These are phyloP conservation scores for Lipomyces kockii DNA, from an alignment of 805 yeast species.

Conservation along the genomic window DNA sequence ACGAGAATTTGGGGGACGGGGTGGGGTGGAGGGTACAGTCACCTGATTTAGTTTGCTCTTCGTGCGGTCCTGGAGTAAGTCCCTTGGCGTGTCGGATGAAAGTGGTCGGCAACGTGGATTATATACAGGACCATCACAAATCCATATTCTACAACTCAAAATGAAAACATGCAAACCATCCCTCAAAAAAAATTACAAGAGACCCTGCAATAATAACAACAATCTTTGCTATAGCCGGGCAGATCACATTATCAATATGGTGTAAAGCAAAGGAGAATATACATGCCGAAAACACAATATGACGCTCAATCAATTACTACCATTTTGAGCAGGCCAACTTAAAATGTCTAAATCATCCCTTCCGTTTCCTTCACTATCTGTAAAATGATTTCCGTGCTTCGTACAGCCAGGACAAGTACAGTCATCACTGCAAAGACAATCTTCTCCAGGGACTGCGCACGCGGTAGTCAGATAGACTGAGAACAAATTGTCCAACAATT, in stretches of 20 bases:
- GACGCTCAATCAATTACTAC: background rate
- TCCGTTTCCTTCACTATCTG: constrained; percentile 1
- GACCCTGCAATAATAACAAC: background rate
- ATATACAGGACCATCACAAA: background rate
- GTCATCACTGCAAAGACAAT: constrained; percentile 36
- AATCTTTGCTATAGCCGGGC: background rate
- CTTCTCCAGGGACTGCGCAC: constrained; percentile 38
- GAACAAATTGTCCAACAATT: constrained; percentile 29
- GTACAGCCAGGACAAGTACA: constrained; percentile 39
- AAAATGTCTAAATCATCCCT: background rate
- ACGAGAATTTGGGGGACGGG: background rate
- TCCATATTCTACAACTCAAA: background rate
- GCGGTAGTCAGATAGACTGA: constrained; percentile 38
- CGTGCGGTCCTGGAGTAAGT: background rate
- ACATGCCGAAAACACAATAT: background rate
- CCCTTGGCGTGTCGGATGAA: background rate
- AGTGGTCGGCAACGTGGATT: background rate
- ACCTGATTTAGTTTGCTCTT: background rate
- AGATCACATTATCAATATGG: background rate
- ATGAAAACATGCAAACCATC: background rate
- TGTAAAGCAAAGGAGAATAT: no score
- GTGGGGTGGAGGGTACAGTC: no score
- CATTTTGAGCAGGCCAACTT: background rate
- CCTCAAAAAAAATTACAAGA: background rate
- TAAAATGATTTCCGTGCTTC: constrained; percentile 25